These are phyloP conservation scores for Irpex sp. DNA, from an alignment of 1,284 basidiomycete species.

Conservation along the genomic window DNA sequence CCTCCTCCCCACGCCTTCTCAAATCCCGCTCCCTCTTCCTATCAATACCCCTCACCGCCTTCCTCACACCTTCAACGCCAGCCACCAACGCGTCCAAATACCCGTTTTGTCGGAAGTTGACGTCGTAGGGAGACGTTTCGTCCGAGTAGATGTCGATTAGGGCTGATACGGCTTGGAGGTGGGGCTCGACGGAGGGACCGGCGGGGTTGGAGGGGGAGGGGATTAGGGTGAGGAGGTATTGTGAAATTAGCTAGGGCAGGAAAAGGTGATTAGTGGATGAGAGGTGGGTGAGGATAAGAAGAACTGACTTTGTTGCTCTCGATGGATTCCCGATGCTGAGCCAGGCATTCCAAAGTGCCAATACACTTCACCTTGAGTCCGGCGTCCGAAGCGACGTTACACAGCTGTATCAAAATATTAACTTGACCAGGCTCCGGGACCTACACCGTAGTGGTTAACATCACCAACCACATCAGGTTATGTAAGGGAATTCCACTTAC, in stretches of 20 bases:
- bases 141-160: slow-evolving; percentile 96
- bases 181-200: slow-evolving; percentile 58
- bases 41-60: slow-evolving; percentile 42
- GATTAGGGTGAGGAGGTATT: slow-evolving; percentile 62
- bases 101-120: slow-evolving; percentile 64
- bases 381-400: slow-evolving; percentile 51
- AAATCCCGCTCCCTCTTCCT: slow-evolving; percentile 37
- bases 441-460: slow-evolving; percentile 26
- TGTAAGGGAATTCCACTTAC: slow-evolving; percentile 31
- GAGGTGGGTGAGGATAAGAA: not conserved
- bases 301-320: slow-evolving; percentile 59
- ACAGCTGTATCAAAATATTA: slow-evolving; percentile 63
- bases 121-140: slow-evolving; percentile 80
- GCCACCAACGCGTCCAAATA: slow-evolving; percentile 38
- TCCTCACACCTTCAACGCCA: slow-evolving; percentile 40
- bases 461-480: no score
- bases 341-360: slow-evolving; percentile 80
- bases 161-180: slow-evolving; percentile 81
- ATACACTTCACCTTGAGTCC: slow-evolving; percentile 71
- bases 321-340: slow-evolving; percentile 61
- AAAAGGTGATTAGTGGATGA: not conserved
- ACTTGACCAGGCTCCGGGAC: slow-evolving; percentile 59
- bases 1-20: slow-evolving; percentile 63
- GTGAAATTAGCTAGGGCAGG: slow-evolving; percentile 53
- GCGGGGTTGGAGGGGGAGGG: slow-evolving; percentile 35